Evolutionary conservation across 805 yeast species (phyloP), one percentile per base, ranked within the genome.

Genomic region (Aciculoconidium aculeatum): DNA sequence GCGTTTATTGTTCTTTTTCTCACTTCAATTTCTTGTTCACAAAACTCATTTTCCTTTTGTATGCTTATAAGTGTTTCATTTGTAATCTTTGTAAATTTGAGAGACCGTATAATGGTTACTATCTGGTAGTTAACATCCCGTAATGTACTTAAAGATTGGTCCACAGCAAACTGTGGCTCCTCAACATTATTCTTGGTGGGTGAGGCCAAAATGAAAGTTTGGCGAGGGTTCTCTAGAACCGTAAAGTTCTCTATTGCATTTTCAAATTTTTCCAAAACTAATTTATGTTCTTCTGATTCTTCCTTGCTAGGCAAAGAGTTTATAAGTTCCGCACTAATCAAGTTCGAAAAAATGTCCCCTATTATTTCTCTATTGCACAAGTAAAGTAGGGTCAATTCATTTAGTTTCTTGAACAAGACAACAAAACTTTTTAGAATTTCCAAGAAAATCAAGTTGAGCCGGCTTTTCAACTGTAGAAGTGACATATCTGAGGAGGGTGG

Each of bases 121-220:
- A 65, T 40, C 21, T 53, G 53, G 41, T 61, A 58, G 35, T 64
- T 64, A 13, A 60, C 29, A 12, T 62, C 66, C 18, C 64, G 42
- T 7, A 63, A 45, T 5, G 45, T 33, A 19, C 44, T 47, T 1
- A 44, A 42, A 3, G 34, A 27, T 6, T 25, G 36, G 10, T 17
- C 34, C 5, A 30, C 16, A 11, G 24, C 34, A 13, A 23, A 8
- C 19, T 17, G 17, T 9, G 30, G 20, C n/a, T 14, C 16, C 6
- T 25, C 25, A 22, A 11, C 22, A 17, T 22, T 36, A 7, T 7
- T 34, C 12, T 11, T n/a, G n/a, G n/a, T n/a, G n/a, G n/a, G n/a
- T n/a, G n/a, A n/a, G n/a, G n/a, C n/a, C n/a, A n/a, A n/a, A n/a
- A n/a, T n/a, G n/a, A n/a, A n/a, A n/a, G n/a, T n/a, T n/a, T n/a